A percentile compares a stretch with the other conserved stretches of the same genome.
Evolutionary conservation across 2,329 filamentous ascomycete genomes (phyloP).

Genomic region (Scedosporium minutisporum): DNA sequence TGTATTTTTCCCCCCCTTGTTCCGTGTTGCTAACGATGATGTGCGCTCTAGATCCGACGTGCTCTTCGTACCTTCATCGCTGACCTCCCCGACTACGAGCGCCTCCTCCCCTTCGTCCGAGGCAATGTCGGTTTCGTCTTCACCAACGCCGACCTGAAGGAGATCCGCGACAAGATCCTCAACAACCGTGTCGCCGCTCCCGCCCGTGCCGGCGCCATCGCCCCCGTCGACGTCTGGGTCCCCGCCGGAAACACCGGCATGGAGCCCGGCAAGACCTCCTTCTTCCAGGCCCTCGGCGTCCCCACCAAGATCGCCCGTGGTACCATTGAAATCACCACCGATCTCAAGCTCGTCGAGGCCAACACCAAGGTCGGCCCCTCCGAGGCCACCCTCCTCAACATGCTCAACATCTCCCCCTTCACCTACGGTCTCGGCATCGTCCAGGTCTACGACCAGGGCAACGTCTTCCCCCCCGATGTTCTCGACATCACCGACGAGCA

Average conservation of each 20-base stretch:
- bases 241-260: slow-evolving; percentile 99
- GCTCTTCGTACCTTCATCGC: slow-evolving; percentile 87
- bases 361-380: slow-evolving; percentile 93
- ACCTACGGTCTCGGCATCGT: slow-evolving; percentile 95
- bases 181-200: slow-evolving; percentile 96
- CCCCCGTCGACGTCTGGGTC: slow-evolving; percentile 85
- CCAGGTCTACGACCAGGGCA: slow-evolving; percentile 97
- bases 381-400: slow-evolving; percentile 97
- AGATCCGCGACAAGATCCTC: slow-evolving; percentile 85
- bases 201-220: slow-evolving; percentile 93
- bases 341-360: slow-evolving; percentile 95
- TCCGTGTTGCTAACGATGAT: background rate
- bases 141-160: slow-evolving; percentile 94
- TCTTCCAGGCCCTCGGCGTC: slow-evolving; percentile 99
- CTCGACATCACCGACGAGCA: slow-evolving; percentile 93
- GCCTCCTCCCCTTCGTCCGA: slow-evolving; percentile 88
- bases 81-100: slow-evolving; percentile 96
- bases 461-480: slow-evolving; percentile 76
- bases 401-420: slow-evolving; percentile 99
- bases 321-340: slow-evolving; percentile 99
- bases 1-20: too few species aligned
- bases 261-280: slow-evolving; percentile 99
- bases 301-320: slow-evolving; percentile 99
- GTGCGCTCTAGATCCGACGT: slow-evolving; percentile 64
- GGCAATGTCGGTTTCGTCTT: slow-evolving; percentile 99